Percentiles rank a stretch among this genome's conserved stretches.
Evolutionary conservation across 2,329 filamentous ascomycete genomes (phyloP).

Genomic region (Paraphaeosphaeria sporulosa): DNA sequence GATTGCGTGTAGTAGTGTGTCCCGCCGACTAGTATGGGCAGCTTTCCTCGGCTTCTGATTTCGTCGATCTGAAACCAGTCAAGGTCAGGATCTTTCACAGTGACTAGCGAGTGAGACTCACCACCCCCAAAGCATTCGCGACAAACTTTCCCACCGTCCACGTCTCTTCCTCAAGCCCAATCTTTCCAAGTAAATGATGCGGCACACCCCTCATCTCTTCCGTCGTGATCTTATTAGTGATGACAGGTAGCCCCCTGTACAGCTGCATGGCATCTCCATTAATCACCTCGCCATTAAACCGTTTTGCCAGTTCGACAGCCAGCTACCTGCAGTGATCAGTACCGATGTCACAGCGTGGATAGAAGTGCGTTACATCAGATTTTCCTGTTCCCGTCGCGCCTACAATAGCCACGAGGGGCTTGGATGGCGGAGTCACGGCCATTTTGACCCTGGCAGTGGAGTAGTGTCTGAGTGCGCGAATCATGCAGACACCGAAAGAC

Average conservation of each 20-base stretch:
- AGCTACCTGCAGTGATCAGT: conserved; percentile 67
- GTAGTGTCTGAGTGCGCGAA: conserved; percentile 28
- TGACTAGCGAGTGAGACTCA: conserved; percentile 24
- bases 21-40: conserved; percentile 92
- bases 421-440: conserved; percentile 30
- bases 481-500: conserved; percentile 29
- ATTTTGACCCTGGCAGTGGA: conserved; percentile 30
- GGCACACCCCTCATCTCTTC: conserved; percentile 80
- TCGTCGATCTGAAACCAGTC: conserved; percentile 67
- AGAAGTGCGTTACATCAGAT: conserved; percentile 72
- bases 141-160: conserved; percentile 87
- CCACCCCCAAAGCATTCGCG: conserved; percentile 67
- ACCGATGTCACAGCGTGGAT: not conserved
- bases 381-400: conserved; percentile 94
- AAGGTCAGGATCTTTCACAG: not conserved
- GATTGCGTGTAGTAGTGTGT: conserved; percentile 96
- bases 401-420: conserved; percentile 79
- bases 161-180: conserved; percentile 76
- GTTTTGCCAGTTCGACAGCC: conserved; percentile 83
- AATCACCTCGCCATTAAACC: conserved; percentile 90
- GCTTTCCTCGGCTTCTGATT: conserved; percentile 77
- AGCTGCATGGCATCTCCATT: conserved; percentile 99
- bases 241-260: conserved; percentile 88
- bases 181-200: conserved; percentile 85
- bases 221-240: conserved; percentile 88